These are phyloP conservation scores for Magnolia officinalis DNA, from an alignment of 164 flowering plant species.

Conservation along the genomic window DNA sequence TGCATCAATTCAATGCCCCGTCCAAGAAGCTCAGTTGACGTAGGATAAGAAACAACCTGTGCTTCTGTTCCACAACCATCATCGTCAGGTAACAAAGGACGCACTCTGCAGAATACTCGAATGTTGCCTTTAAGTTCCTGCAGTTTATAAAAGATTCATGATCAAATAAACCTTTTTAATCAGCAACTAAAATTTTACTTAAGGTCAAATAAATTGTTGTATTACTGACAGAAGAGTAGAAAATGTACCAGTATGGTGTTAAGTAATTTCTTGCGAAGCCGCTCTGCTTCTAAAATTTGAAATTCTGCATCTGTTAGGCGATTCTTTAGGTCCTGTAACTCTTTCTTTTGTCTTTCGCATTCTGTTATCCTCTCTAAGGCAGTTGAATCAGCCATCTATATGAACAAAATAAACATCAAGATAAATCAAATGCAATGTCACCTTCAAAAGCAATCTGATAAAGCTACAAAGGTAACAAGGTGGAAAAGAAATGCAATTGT, in stretches of 20 bases:
- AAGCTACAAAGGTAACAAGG: too few relatives aligned
- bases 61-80: slow-evolving; percentile 39
- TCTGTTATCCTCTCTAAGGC: slow-evolving; percentile 48
- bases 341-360: slow-evolving; percentile 55
- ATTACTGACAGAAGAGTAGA: not conserved
- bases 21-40: slow-evolving; percentile 64
- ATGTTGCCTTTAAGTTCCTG: slow-evolving; percentile 99
- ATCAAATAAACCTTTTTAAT: not conserved
- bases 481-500: too few relatives aligned
- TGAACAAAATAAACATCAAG: not conserved
- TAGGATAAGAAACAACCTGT: slow-evolving; percentile 63
- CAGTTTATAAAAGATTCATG: slow-evolving; percentile 11
- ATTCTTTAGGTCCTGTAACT: slow-evolving; percentile 45
- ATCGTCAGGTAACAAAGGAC: slow-evolving; percentile 83
- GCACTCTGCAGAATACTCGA: slow-evolving; percentile 93
- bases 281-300: slow-evolving; percentile 80
- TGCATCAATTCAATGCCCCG: slow-evolving; percentile 79
- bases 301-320: slow-evolving; percentile 68
- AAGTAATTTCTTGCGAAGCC: slow-evolving; percentile 76
- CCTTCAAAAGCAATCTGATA: too few relatives aligned
- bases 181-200: too few relatives aligned
- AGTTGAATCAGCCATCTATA: slow-evolving; percentile 58
- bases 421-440: not conserved
- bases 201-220: too few relatives aligned
- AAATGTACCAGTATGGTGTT: slow-evolving; percentile 75